Evolutionary conservation across 805 yeast species (phyloP).

Genomic region (Starmerella potacharoeniae): DNA sequence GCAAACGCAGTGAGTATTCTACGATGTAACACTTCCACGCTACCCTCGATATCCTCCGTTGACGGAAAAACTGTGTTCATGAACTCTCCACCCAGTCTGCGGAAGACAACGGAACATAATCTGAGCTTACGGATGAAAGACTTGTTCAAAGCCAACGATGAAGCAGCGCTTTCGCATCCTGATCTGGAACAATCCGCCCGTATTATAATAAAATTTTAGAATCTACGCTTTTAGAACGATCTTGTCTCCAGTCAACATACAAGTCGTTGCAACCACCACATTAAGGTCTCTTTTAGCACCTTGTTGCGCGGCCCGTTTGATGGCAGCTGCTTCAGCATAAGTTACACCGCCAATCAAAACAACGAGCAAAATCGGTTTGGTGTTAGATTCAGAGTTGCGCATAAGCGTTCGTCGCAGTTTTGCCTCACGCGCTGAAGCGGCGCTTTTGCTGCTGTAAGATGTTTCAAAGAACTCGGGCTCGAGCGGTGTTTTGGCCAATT

Average conservation of each 20-base stretch:
- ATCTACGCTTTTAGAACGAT: conserved; percentile 15
- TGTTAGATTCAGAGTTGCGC: conserved; percentile 24
- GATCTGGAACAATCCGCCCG: conserved; percentile 34
- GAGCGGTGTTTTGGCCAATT: conserved; percentile 10
- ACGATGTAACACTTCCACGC: background rate
- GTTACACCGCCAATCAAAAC: conserved; percentile 81
- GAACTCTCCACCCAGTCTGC: conserved; percentile 38
- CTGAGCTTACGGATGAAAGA: conserved; percentile 29
- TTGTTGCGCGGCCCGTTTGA: conserved; percentile 43
- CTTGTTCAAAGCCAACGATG: conserved; percentile 37
- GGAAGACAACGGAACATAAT: conserved; percentile 37
- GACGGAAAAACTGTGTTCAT: conserved; percentile 35
- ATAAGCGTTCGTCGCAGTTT: conserved; percentile 27
- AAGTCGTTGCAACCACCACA: conserved; percentile 39
- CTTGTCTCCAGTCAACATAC: conserved; percentile 36
- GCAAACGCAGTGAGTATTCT: conserved; percentile 30
- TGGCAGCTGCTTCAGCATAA: conserved; percentile 65
- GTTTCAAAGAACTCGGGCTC: conserved; percentile 15
- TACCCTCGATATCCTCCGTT: conserved; percentile 26
- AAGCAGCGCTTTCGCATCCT: conserved; percentile 44
- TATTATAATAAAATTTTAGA: conserved; percentile 12
- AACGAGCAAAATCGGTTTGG: conserved; percentile 30
- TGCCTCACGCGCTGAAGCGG: conserved; percentile 24
- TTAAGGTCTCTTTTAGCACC: conserved; percentile 28
- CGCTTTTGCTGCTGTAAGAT: conserved; percentile 1